Evolutionary conservation across 2,329 filamentous ascomycete genomes (phyloP).

Genomic region (Microdochium paspali): DNA sequence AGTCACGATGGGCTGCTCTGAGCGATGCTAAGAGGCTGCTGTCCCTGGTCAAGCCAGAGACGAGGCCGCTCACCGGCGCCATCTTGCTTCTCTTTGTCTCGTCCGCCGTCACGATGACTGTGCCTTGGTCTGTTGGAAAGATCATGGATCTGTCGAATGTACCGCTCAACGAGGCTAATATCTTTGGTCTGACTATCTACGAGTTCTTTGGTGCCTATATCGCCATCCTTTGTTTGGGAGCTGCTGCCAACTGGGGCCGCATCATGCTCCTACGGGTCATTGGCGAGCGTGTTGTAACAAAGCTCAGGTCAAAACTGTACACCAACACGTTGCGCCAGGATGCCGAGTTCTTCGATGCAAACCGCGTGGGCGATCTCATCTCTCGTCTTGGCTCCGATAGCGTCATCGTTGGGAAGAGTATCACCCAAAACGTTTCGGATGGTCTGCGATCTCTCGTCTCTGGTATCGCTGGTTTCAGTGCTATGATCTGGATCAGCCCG

Average conservation of each 20-base stretch:
- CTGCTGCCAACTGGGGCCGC: constrained; percentile 84
- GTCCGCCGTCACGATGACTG: constrained; percentile 88
- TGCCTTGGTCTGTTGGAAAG: constrained; percentile 93
- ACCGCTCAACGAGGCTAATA: constrained; percentile 51
- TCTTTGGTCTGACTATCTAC: constrained; percentile 76
- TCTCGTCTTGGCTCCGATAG: constrained; percentile 93
- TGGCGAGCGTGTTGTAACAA: constrained; percentile 86
- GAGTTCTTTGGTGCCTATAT: constrained; percentile 84
- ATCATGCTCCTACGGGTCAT: constrained; percentile 91
- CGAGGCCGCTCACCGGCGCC: constrained; percentile 66
- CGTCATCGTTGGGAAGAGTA: constrained; percentile 95
- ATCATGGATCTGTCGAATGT: constrained; percentile 89
- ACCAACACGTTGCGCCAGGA: constrained; percentile 92
- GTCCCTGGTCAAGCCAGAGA: constrained; percentile 80
- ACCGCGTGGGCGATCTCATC: constrained; percentile 91
- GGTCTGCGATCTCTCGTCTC: constrained; percentile 87
- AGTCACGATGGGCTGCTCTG: constrained; percentile 53
- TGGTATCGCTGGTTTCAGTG: constrained; percentile 75
- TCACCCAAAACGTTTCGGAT: constrained; percentile 95
- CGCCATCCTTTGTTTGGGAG: constrained; percentile 69
- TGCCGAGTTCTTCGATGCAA: constrained; percentile 97
- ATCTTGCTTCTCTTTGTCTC: constrained; percentile 82
- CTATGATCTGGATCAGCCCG: constrained; percentile 94
- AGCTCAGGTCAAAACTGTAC: constrained; percentile 83
- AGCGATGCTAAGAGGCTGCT: constrained; percentile 79